Evolutionary conservation across 73 alveolate species (phyloP), one percentile per base, ranked within the genome.

Genomic region (Stentor coeruleus): DNA sequence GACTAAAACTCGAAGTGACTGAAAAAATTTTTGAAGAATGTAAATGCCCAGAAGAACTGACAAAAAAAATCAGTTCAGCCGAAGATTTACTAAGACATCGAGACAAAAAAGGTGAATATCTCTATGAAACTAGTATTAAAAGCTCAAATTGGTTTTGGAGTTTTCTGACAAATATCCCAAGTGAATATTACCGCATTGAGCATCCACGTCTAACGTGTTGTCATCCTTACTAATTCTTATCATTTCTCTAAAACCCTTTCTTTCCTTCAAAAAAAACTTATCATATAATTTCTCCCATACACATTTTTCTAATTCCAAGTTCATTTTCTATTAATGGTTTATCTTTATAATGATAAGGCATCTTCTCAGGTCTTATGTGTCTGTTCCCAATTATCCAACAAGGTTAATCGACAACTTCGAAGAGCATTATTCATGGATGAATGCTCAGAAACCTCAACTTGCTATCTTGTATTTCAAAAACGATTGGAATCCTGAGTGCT

Each of bases 401-500:
- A 33, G 77, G 6, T 20, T 59, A 14, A 59, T 59, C 36, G 77
- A 59, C 77, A 28, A 59, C 36, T 59, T 59, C 77, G 11, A 59
- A 3, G 77, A 59, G 38, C 77, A 59, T 38, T 59, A 59, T 28
- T 11, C 11, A 11, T 6, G 39, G 39, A 59, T 59, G 39, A 28
- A 59, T 38, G 30, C 11, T 4, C 14, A 59, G 39, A 4, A 59
- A 38, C 83, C 83, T 28, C 11, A 11, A 11, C 35, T 74, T 3
- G 83, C 83, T 11, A 6, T 74, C 31, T 26, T 74, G 4, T 74
- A 74, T 28, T 74, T 74, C 35, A 74, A 74, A 74, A 74, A 74
- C 74, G 35, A 74, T 11, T 74, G 77, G 59, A 74, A 33, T 15
- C 83, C 83, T 6, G 83, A 74, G 31, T 74, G 83, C 31, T 36